Evolutionary conservation across 768 basidiomycete species (phyloP), one percentile per base, ranked within the genome.

Genomic region (Agrocybe praecox): DNA sequence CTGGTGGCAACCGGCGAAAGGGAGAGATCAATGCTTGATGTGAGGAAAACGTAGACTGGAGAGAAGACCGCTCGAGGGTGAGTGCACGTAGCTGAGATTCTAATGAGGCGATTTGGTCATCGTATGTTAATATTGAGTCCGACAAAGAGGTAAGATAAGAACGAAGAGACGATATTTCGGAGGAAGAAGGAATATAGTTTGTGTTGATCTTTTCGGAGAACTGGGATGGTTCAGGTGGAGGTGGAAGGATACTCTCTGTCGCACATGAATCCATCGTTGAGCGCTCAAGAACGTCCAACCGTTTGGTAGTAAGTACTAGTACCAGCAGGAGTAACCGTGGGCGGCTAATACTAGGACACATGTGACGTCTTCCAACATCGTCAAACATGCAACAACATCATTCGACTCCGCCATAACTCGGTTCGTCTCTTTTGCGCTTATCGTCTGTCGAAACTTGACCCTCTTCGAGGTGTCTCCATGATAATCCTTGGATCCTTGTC

Each of bases 21-120:
- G 67, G 69, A 2, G 69, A 70, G 4, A 65, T 51, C 3, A 70
- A 61, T 6, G 69, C 65, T 29, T 60, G 53, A 53, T 68, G 67
- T 1, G 63, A 62, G 21, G 15, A 56, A 23, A 52, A 51, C 6
- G 56, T 43, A 23, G 57, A 59, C 14, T 59, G 57, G 10, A 68
- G 53, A 19, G 53, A 44, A 1, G 49, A 34, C 12, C 65, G 65
- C 46, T 61, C 60, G 46, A 6, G 45, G 12, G 45, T 56, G 11
- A 69, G 44, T 26, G 46, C 56, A 22, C 52, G 55, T n/a, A 65
- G 50, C 2, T 57, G 53, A 33, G 58, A 54, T 44, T 62, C 59
- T 12, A 69, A 58, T 34, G 61, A 56, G 26, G 60, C 56, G 32
- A 67, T 62, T n/a, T 55, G 50, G 21, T 49, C 44, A 46, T 67